A percentile compares a stretch with the other conserved stretches of the same genome.
Evolutionary conservation across 2,329 filamentous ascomycete genomes (phyloP).

Genomic region (Botrytis elliptica): DNA sequence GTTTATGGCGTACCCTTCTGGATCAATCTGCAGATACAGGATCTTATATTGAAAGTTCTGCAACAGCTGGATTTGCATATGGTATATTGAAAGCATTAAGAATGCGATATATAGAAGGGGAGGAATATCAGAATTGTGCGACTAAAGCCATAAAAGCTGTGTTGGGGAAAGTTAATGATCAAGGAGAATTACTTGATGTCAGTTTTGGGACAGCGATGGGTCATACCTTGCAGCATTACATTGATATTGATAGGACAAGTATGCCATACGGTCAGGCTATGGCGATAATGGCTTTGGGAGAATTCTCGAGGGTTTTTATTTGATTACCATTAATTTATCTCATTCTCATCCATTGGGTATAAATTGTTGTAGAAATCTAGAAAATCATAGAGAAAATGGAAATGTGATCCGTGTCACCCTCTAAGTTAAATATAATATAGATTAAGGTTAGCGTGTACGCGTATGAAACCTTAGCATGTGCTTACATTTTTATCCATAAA

Average conservation of each 20-base stretch:
- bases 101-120: slow-evolving; percentile 62
- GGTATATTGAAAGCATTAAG: slow-evolving; percentile 73
- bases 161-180: slow-evolving; percentile 60
- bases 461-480: neutral
- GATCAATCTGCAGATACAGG: slow-evolving; percentile 64
- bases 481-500: neutral
- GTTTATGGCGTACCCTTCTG: slow-evolving; percentile 73
- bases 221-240: slow-evolving; percentile 69
- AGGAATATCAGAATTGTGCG: slow-evolving; percentile 60
- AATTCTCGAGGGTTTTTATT: slow-evolving; percentile 56
- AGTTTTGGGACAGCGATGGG: slow-evolving; percentile 83
- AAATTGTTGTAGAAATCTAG: neutral
- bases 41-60: slow-evolving; percentile 74
- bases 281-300: slow-evolving; percentile 78
- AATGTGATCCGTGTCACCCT: neutral
- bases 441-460: neutral
- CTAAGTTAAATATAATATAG: neutral
- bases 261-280: slow-evolving; percentile 87
- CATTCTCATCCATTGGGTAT: neutral
- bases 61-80: slow-evolving; percentile 78
- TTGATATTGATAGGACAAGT: slow-evolving; percentile 71
- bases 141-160: slow-evolving; percentile 67
- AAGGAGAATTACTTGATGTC: slow-evolving; percentile 70
- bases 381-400: neutral
- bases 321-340: neutral